Percentiles rank a stretch among this genome's conserved stretches.
phyloP scores from a whole-genome alignment of 805 yeast species.

The Candida coleopterorum region DNA sequence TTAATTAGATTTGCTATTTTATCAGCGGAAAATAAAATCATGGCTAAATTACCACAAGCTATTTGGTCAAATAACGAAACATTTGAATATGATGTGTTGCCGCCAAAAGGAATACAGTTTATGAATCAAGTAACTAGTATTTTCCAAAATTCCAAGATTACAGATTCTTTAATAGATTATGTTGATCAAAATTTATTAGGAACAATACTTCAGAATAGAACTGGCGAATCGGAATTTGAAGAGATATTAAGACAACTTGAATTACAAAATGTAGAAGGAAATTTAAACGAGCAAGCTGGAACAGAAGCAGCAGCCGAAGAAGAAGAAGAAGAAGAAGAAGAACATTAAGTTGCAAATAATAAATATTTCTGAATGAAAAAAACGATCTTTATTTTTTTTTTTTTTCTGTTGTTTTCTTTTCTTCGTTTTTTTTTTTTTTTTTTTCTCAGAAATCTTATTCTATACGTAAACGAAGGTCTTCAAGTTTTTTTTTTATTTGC shows the following conservation, averaged over 20 bases:
- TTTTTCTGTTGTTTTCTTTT: no score
- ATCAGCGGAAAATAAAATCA: slow-evolving; percentile 64
- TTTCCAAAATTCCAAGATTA: slow-evolving; percentile 5
- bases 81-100: slow-evolving; percentile 67
- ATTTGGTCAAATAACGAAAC: slow-evolving; percentile 61
- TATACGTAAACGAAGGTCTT: no score
- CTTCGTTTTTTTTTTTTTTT: no score
- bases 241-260: slow-evolving; percentile 20
- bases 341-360: no score
- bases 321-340: no score
- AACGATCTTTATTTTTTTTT: no score
- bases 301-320: no score
- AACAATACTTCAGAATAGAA: slow-evolving; percentile 34
- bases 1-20: slow-evolving; percentile 63
- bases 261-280: slow-evolving; percentile 1
- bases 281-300: neutral
- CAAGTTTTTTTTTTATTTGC: no score
- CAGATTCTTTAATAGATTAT: slow-evolving; percentile 35
- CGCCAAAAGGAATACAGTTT: slow-evolving; percentile 43
- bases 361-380: no score
- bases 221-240: slow-evolving; percentile 22
- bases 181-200: slow-evolving; percentile 46
- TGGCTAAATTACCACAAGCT: slow-evolving; percentile 62
- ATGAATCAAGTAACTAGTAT: slow-evolving; percentile 38
- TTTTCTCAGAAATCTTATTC: no score